phyloP scores from a whole-genome alignment of 441 rosid species.

The Gossypium schwendimanii region DNA sequence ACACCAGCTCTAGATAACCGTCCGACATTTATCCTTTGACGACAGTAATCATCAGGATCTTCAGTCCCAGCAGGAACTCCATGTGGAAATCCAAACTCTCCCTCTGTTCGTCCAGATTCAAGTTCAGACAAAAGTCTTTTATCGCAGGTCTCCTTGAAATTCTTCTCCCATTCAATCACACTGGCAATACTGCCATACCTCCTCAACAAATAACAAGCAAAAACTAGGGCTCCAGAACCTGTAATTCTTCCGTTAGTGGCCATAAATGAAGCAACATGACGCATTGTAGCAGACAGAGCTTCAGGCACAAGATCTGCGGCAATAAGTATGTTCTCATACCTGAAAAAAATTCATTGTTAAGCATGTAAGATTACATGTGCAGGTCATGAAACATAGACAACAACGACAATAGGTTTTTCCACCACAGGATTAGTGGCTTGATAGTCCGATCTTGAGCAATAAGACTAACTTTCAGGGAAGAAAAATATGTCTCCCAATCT shows the following conservation, averaged over 20 bases:
- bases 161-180: constrained; percentile 84
- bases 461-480: not conserved
- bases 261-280: constrained; percentile 55
- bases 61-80: constrained; percentile 85
- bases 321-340: constrained; percentile 84
- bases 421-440: not conserved
- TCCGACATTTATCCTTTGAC: constrained; percentile 65
- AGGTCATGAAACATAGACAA: not conserved
- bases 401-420: not conserved
- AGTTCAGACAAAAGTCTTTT: constrained; percentile 88
- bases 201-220: constrained; percentile 72
- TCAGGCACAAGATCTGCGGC: constrained; percentile 87
- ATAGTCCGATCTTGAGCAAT: not conserved
- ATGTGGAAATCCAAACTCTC: constrained; percentile 71
- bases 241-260: constrained; percentile 67
- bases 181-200: constrained; percentile 69
- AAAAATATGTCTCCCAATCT: not conserved
- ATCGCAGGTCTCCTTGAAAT: constrained; percentile 60
- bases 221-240: constrained; percentile 58
- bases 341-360: constrained; percentile 28
- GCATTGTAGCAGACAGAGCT: constrained; percentile 62
- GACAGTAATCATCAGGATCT: constrained; percentile 81
- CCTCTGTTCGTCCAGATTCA: constrained; percentile 71
- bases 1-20: constrained; percentile 75
- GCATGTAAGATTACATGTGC: not conserved